Base-by-base conservation (phyloP, 768 basidiomycete genomes). In the Serendipita sp. region DNA sequence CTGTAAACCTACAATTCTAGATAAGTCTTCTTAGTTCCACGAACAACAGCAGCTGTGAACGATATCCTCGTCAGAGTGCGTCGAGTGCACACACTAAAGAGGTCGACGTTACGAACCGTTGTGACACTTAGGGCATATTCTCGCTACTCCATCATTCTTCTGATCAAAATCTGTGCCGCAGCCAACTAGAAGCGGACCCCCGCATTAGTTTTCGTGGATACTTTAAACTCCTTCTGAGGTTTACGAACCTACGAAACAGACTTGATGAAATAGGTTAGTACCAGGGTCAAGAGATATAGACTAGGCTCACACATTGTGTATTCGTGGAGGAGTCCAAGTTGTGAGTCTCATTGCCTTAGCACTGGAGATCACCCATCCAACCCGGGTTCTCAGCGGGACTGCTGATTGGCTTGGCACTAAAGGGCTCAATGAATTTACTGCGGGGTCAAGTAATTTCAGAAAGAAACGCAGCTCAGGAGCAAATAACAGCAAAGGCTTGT, bases 101-200 rank as follows among this genome's bases (percentile, higher is more conserved):
- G 16, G 48, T 5, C 7, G 48, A 53, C 10, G 35, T 16, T 51
- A 60, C 56, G 7, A n/a, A 60, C 56, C 56, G n/a, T 60, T 60
- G n/a, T 60, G 56, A 60, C 56, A 60, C 35, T 28, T 60, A 2
- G 56, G 56, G 35, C 56, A 60, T 30, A 60, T 60, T 37, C 56
- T 60, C 2, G 56, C 56, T 32, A 60, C 3, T 24, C 56, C 56
- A 60, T 60, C 56, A 32, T 37, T 60, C 35, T n/a, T 60, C 35
- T 60, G 56, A 10, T 60, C 56, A 37, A 60, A 60, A 37, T 60
- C 56, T 28, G 16, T 10, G 35, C 34, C 34, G 35, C 56, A 60
- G 34, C 56, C 56, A 60, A 60, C 56, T 60, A n/a, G 2, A 41
- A 41, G 13, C 38, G 8, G 8, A 51, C 16, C n/a, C 16, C 38